These are phyloP conservation scores for Zarea fungicola DNA, from an alignment of 2,329 filamentous ascomycete species.

Conservation along the genomic window DNA sequence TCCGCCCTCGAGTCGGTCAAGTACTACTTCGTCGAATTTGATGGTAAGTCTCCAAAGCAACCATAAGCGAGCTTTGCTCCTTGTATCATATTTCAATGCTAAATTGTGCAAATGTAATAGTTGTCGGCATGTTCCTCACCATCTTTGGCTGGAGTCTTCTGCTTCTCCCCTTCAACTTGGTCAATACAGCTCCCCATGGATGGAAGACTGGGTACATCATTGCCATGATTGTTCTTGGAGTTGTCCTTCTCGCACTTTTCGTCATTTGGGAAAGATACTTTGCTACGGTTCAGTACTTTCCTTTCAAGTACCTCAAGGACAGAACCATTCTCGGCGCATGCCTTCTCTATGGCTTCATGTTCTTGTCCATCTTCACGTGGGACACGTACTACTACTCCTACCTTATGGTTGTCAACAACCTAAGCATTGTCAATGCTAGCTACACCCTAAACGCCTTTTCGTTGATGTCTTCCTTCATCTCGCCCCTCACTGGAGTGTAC, in stretches of 20 bases:
- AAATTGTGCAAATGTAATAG: constrained; percentile 15
- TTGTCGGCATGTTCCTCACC: constrained; percentile 47
- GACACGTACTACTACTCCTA: constrained; percentile 49
- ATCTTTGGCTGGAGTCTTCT: constrained; percentile 47
- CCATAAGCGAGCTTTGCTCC: too few relatives aligned
- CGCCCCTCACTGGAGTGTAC: constrained; percentile 40
- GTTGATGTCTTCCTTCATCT: constrained; percentile 41
- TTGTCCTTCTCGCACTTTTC: constrained; percentile 42
- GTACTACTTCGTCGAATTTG: constrained; percentile 55
- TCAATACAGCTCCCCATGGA: constrained; percentile 25
- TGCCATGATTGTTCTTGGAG: constrained; percentile 45
- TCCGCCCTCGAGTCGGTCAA: constrained; percentile 40
- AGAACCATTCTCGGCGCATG: constrained; percentile 45
- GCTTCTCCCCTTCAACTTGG: constrained; percentile 46
- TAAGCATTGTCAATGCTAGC: constrained; percentile 32
- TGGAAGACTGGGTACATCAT: constrained; percentile 42
- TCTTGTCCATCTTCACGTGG: constrained; percentile 37
- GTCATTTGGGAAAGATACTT: constrained; percentile 52
- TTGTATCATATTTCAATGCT: neutral
- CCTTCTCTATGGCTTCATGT: constrained; percentile 35
- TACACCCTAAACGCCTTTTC: constrained; percentile 42
- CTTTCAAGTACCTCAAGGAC: constrained; percentile 44
- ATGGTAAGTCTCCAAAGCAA: too few relatives aligned
- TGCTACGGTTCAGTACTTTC: constrained; percentile 54
- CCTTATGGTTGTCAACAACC: constrained; percentile 40